These are phyloP conservation scores for Corrigiola litoralis DNA, from an alignment of 179 eudicot genomes.

Conservation along the genomic window DNA sequence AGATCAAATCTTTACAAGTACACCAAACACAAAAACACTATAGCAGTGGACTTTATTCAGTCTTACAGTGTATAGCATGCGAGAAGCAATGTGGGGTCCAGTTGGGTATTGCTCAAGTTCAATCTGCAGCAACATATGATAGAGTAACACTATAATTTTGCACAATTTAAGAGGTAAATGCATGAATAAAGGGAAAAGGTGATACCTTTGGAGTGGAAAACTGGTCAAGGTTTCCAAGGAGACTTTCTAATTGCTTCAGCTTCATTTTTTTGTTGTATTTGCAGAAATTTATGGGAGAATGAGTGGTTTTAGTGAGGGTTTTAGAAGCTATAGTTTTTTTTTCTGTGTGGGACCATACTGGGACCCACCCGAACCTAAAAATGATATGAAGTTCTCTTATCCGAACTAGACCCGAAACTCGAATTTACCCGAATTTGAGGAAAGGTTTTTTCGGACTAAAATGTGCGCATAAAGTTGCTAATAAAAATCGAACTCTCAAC, in stretches of 20 bases:
- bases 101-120: slow-evolving; percentile 97
- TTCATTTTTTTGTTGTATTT: slow-evolving; percentile 47
- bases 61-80: slow-evolving; percentile 81
- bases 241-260: slow-evolving; percentile 89
- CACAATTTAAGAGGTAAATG: not conserved
- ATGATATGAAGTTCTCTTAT: no score
- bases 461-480: no score
- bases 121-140: slow-evolving; percentile 47
- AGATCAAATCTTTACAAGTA: not conserved
- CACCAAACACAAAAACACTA: not conserved
- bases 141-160: not conserved
- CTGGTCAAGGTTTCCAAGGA: slow-evolving; percentile 77
- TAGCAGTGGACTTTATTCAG: not conserved
- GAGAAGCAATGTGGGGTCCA: slow-evolving; percentile 92
- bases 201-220: slow-evolving; percentile 74
- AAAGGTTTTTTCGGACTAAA: no score
- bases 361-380: no score
- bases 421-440: no score
- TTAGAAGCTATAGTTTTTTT: no score
- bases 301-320: not conserved
- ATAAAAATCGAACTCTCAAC: no score
- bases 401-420: no score
- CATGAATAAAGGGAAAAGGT: not conserved
- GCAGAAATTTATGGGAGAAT: not conserved
- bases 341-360: no score